A percentile compares a stretch with the other conserved stretches of the same genome.
These are phyloP conservation scores for Arthrobotrys entomopaga DNA, from an alignment of 2,329 filamentous ascomycete species.

Conservation along the genomic window DNA sequence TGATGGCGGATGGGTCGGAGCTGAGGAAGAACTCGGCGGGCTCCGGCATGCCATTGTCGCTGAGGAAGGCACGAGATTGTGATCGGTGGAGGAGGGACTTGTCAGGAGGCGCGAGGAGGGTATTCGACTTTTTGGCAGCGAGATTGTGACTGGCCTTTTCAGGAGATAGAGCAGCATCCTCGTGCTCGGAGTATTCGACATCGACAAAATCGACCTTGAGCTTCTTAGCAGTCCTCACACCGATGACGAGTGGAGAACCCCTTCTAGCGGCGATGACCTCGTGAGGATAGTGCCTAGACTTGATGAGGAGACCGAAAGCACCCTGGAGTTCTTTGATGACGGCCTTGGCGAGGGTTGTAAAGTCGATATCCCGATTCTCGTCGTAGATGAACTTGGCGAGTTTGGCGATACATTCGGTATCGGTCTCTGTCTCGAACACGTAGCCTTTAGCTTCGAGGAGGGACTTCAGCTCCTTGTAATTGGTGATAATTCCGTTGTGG, in stretches of 20 bases:
- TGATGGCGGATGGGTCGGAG: conserved; percentile 96
- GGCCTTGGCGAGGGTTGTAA: conserved; percentile 95
- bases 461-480: conserved; percentile 99
- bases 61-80: conserved; percentile 98
- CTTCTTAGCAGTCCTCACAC: conserved; percentile 95
- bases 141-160: conserved; percentile 96
- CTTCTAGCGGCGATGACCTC: conserved; percentile 98
- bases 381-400: conserved; percentile 98
- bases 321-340: conserved; percentile 98
- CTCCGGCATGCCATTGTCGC: conserved; percentile 96
- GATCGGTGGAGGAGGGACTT: conserved; percentile 98
- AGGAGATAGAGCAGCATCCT: conserved; percentile 75
- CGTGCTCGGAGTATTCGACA: conserved; percentile 92
- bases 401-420: conserved; percentile 99
- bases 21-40: conserved; percentile 99
- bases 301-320: conserved; percentile 95
- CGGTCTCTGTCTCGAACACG: conserved; percentile 98
- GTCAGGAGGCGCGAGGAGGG: conserved; percentile 83
- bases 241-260: conserved; percentile 96
- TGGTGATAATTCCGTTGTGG: conserved; percentile 99
- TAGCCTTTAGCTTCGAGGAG: conserved; percentile 94
- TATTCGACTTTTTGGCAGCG: conserved; percentile 88
- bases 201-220: conserved; percentile 99
- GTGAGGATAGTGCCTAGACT: conserved; percentile 97
- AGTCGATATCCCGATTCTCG: conserved; percentile 90